phyloP scores from a whole-genome alignment of 345 rosid genomes.

The Nephelium lappaceum region DNA sequence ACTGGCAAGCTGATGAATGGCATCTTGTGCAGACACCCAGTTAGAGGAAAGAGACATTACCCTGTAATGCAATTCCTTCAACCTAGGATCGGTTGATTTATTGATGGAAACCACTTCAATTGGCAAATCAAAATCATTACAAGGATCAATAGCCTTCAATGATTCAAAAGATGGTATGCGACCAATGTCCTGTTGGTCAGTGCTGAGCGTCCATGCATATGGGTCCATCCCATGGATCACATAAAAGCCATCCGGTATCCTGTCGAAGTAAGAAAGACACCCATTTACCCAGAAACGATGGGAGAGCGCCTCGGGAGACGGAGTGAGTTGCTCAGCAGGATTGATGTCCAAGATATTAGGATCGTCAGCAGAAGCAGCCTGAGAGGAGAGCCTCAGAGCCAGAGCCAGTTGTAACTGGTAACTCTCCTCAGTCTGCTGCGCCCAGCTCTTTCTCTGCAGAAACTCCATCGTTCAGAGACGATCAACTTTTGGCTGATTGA shows the following conservation, averaged over 20 bases:
- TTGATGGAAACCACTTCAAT: conserved; percentile 47
- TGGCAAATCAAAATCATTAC: conserved; percentile 28
- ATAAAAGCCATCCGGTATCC: conserved; percentile 60
- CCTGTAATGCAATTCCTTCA: conserved; percentile 43
- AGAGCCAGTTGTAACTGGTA: conserved; percentile 62
- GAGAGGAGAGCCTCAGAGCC: conserved; percentile 49
- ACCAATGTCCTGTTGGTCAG: conserved; percentile 41
- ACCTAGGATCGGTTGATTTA: conserved; percentile 36
- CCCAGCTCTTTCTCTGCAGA: conserved; percentile 42
- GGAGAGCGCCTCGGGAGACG: conserved; percentile 43
- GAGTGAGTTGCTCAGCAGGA: conserved; percentile 22
- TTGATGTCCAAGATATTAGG: conserved; percentile 49
- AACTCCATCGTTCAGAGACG: background rate
- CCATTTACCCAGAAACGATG: conserved; percentile 66
- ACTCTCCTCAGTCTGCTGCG: conserved; percentile 62
- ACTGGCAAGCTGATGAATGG: conserved; percentile 44
- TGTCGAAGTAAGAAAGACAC: conserved; percentile 49
- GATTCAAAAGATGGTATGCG: conserved; percentile 48
- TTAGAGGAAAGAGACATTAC: conserved; percentile 35
- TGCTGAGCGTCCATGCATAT: conserved; percentile 49
- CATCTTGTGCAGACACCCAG: conserved; percentile 38
- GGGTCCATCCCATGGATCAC: conserved; percentile 53
- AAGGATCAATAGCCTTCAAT: conserved; percentile 42
- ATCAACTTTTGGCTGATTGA: too few relatives aligned
- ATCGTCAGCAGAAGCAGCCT: conserved; percentile 51